phyloP scores from a whole-genome alignment of 805 yeast genomes.

The Ogataea corticis region DNA sequence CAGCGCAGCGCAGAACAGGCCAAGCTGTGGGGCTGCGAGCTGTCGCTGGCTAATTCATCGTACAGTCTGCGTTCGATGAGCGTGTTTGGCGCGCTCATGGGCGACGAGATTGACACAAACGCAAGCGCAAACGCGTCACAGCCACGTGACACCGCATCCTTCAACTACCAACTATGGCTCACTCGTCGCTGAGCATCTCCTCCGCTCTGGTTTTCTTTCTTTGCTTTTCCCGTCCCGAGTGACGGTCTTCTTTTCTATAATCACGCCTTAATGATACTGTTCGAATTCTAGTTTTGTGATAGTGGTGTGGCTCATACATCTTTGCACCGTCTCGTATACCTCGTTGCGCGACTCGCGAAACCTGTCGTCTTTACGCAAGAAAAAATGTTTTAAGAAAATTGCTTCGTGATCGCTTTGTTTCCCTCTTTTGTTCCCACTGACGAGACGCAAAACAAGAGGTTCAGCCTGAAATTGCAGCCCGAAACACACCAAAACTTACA shows the following conservation, averaged over 20 bases:
- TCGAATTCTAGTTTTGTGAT: too few relatives aligned
- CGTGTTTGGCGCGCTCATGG: conserved; percentile 6
- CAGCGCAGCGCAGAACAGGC: too few relatives aligned
- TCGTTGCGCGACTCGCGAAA: conserved; percentile 2
- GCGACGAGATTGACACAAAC: not conserved
- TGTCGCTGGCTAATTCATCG: conserved; percentile 12
- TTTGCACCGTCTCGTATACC: not conserved
- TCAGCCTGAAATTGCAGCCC: too few relatives aligned
- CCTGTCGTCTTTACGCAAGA: not conserved
- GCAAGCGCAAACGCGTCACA: not conserved
- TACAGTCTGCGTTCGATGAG: conserved; percentile 5
- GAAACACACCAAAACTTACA: not conserved
- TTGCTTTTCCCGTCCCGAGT: conserved; percentile 1
- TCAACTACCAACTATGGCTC: conserved; percentile 20
- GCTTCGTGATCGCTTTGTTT: not conserved
- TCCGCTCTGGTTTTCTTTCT: not conserved
- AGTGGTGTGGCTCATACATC: not conserved
- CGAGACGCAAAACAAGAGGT: not conserved
- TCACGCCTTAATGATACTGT: too few relatives aligned
- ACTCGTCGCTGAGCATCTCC: not conserved
- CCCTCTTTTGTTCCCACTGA: not conserved
- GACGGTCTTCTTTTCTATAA: not conserved
- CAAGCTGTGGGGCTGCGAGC: conserved; percentile 17
- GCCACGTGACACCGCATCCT: conserved; percentile 13
- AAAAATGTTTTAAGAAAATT: not conserved